These are phyloP conservation scores for Stentor coeruleus DNA, from an alignment of 73 alveolate genomes.

Conservation along the genomic window DNA sequence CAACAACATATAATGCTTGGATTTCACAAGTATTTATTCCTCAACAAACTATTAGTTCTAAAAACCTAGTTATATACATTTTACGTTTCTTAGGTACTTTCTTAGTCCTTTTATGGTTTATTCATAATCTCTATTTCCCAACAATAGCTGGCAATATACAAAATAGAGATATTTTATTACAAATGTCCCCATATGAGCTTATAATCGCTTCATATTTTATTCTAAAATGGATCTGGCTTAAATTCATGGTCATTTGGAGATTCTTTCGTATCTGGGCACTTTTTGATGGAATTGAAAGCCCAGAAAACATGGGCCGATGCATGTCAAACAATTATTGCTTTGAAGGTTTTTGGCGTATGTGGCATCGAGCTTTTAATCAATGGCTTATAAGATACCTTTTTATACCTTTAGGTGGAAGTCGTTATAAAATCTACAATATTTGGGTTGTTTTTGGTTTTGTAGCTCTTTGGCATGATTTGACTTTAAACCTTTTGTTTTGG, in stretches of 20 bases:
- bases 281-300: constrained; percentile 68
- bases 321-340: constrained; percentile 69
- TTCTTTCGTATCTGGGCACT: constrained; percentile 72
- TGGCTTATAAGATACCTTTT: constrained; percentile 82
- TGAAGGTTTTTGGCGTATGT: constrained; percentile 86
- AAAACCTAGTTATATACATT: not conserved
- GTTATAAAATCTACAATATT: constrained; percentile 58
- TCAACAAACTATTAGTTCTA: not conserved
- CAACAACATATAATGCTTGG: constrained; percentile 10
- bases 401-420: constrained; percentile 83
- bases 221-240: constrained; percentile 48
- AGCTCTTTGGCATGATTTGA: constrained; percentile 87
- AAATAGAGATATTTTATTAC: not conserved
- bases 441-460: constrained; percentile 83
- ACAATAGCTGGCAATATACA: not conserved
- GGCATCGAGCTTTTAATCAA: constrained; percentile 88
- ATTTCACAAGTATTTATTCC: not conserved
- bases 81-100: not conserved
- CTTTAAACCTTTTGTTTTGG: constrained; percentile 68
- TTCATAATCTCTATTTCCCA: not conserved
- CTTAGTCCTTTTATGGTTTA: not conserved
- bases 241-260: constrained; percentile 77
- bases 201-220: not conserved
- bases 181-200: not conserved
- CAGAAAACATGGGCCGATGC: constrained; percentile 87